These are phyloP conservation scores for Dothideomycetes sp. DNA, from an alignment of 2,329 filamentous ascomycete genomes.

Conservation along the genomic window DNA sequence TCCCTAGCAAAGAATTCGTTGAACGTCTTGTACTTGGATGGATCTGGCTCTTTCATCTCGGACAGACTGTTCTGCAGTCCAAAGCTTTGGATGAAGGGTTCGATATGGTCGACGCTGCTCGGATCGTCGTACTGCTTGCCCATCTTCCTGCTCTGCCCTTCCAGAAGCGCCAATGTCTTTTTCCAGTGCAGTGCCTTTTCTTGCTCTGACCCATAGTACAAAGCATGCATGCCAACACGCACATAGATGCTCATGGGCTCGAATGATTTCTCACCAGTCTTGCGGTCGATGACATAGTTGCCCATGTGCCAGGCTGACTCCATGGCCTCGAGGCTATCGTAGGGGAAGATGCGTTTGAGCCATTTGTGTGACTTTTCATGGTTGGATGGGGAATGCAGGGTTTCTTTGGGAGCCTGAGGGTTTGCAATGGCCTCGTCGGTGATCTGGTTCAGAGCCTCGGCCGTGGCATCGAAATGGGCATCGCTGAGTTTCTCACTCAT, in stretches of 20 bases:
- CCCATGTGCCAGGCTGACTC: constrained; percentile 32
- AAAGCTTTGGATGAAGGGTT: constrained; percentile 34
- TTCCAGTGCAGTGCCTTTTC: constrained; percentile 31
- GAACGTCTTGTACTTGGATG: constrained; percentile 31
- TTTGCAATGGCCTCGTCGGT: constrained; percentile 19
- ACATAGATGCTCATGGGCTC: constrained; percentile 37
- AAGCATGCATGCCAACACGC: constrained; percentile 34
- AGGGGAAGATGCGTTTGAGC: constrained; percentile 15
- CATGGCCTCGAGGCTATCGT: constrained; percentile 24
- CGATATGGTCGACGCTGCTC: constrained; percentile 29
- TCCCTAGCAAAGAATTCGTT: constrained; percentile 37
- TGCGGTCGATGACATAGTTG: constrained; percentile 36
- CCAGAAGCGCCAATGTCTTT: constrained; percentile 26
- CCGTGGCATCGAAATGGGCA: constrained; percentile 21
- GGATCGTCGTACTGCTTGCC: constrained; percentile 33
- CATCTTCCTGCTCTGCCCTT: constrained; percentile 33
- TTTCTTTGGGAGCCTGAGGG: constrained; percentile 20
- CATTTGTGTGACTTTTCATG: constrained; percentile 17
- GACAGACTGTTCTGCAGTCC: constrained; percentile 24
- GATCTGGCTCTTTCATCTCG: constrained; percentile 31
- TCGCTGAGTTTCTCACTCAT: constrained; percentile 13
- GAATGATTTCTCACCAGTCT: constrained; percentile 32
- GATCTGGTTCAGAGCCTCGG: constrained; percentile 18
- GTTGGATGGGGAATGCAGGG: constrained; percentile 19
- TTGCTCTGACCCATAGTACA: constrained; percentile 35